Base-by-base conservation (phyloP, 345 rosid species). In the Arabidopsis arenosa region DNA sequence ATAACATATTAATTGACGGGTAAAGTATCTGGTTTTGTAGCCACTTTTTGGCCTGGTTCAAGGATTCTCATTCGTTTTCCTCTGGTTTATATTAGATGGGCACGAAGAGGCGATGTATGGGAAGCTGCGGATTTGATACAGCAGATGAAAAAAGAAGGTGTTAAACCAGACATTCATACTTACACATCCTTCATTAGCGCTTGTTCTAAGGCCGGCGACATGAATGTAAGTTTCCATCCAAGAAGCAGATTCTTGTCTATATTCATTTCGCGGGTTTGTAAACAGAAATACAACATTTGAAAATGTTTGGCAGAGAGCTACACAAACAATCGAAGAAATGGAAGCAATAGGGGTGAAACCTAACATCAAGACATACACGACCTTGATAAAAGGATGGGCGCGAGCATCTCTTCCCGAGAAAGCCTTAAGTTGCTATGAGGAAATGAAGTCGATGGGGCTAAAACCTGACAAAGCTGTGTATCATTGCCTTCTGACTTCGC, bases 41-140 rank as follows among this genome's bases (percentile, higher is more conserved):
- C 40, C 10, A 3, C 12, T 33, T 18, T 4, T 58, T 75, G 86
- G 13, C 23, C 53, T 45, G 2, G 53, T 61, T 30, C 5, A 12
- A 35, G 18, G 35, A 13, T 32, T 44, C 48, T 68, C 63, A 63
- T 60, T 41, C 3, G 3, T 66, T 21, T 48, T 18, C 26, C 36
- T 67, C 44, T 79, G 35, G 11, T 68, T 75, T 53, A 2, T 37
- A 72, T 35, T 69, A 94, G 99, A 85, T 94, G 97, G 99, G 96
- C 99, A 74, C 84, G 99, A 68, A 80, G 97, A 80, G 99, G 99
- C 12, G 97, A 92, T 85, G 90, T 94, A 26, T 92, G 98, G 98
- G 97, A 94, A 81, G 97, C 98, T 8, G 92, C 92, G 33, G 98
- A 94, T 69, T 84, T 94, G 76, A 88, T 94, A 90, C 96, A 90